Conservation (phyloP, 208 protist genomes). For the Trypanosoma caninum region DNA sequence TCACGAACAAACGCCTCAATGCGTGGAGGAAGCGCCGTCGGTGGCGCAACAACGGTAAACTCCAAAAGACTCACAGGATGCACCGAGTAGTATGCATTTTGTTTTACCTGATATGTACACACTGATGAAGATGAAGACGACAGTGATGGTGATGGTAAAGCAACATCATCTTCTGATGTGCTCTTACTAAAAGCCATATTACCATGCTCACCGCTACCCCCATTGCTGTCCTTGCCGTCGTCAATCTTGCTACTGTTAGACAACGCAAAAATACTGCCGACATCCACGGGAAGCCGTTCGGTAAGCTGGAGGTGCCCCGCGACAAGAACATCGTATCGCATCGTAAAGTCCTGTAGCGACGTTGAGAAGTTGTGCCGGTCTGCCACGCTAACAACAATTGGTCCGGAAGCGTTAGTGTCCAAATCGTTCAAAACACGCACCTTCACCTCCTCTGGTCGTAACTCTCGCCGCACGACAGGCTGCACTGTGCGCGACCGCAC, state of each 20-base stretch:
- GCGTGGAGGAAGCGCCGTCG: constrained; percentile 42
- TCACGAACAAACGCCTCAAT: constrained; percentile 57
- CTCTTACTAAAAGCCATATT: too few species aligned
- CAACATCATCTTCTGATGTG: not conserved
- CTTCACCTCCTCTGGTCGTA: constrained; percentile 30
- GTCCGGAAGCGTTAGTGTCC: constrained; percentile 58
- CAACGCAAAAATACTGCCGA: constrained; percentile 1
- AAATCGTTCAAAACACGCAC: constrained; percentile 83
- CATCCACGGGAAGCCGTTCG: constrained; percentile 10
- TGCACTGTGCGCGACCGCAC: constrained; percentile 53
- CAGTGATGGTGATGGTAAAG: not conserved
- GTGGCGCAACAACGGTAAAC: constrained; percentile 55
- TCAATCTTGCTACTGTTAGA: not conserved
- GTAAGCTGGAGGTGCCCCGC: constrained; percentile 57
- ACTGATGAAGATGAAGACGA: constrained; percentile 1
- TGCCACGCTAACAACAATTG: constrained; percentile 61
- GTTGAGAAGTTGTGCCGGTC: constrained; percentile 40
- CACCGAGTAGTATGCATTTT: constrained; percentile 74
- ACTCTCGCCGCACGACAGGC: constrained; percentile 28
- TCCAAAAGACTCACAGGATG: constrained; percentile 77
- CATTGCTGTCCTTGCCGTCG: not conserved
- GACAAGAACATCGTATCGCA: constrained; percentile 80
- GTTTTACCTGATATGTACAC: constrained; percentile 56
- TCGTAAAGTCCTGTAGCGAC: constrained; percentile 41
- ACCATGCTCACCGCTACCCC: not conserved